phyloP scores from a whole-genome alignment of 257 asterid species.

The Penstemon eatonii region DNA sequence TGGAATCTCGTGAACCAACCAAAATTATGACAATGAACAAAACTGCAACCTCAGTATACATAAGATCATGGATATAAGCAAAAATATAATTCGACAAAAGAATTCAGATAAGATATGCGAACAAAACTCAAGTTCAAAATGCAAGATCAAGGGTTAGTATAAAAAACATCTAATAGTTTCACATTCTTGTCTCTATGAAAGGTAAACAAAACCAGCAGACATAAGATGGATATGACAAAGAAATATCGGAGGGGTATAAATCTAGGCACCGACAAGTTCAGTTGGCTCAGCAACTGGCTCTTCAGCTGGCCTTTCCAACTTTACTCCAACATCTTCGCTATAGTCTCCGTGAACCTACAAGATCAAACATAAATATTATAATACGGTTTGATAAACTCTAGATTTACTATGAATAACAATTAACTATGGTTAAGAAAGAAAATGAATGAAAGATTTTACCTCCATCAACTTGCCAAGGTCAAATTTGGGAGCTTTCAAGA shows the following conservation, averaged over 20 bases:
- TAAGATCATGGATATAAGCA: too few species aligned
- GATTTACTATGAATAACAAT: background rate
- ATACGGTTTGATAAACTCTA: background rate
- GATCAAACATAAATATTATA: background rate
- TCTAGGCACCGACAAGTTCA: conserved; percentile 48
- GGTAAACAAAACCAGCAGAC: background rate
- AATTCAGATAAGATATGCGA: too few species aligned
- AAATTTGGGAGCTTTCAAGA: conserved; percentile 49
- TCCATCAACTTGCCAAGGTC: conserved; percentile 54
- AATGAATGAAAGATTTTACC: conserved; percentile 19
- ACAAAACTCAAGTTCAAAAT: too few species aligned
- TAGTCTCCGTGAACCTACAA: conserved; percentile 47
- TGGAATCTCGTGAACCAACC: too few species aligned
- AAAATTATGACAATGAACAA: too few species aligned
- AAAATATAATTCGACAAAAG: too few species aligned
- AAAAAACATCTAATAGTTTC: too few species aligned
- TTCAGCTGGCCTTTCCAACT: conserved; percentile 50
- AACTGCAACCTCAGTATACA: too few species aligned
- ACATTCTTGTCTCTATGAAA: background rate
- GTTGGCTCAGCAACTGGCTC: conserved; percentile 39
- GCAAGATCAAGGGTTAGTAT: too few species aligned
- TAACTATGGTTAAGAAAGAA: background rate
- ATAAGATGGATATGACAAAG: too few species aligned
- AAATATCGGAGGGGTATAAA: background rate
- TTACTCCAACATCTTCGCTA: conserved; percentile 43